Base-by-base conservation (phyloP, 2,329 filamentous ascomycete species). In the Ophiostoma populinum region DNA sequence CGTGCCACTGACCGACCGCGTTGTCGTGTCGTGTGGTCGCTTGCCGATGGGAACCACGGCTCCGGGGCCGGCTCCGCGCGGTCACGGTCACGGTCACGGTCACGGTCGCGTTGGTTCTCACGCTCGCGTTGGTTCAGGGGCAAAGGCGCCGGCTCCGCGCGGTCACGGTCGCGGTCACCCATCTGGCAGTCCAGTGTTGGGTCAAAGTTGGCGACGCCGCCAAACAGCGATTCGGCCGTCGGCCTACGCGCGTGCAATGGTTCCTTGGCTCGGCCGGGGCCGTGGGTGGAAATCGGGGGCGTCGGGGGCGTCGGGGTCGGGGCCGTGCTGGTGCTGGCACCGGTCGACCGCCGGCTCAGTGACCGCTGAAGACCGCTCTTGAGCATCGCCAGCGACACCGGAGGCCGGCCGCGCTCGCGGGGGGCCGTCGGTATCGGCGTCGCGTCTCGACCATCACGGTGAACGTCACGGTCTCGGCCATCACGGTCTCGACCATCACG, bases 181-280 rank as follows among this genome's bases (percentile, higher is more conserved):
- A 47, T n/a, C n/a, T n/a, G n/a, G n/a, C n/a, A 74, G 55, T 40
- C 82, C 7, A 85, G 52, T 4, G 85, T 54, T 1, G 80, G 77
- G 43, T 71, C 63, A 51, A 80, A 80, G 2, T 69, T 65, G 5
- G 76, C 77, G 34, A 80, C 75, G 46, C 57, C 71, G 61, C 63
- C 35, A 28, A 38, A 80, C 36, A 57, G 69, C 46, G 52, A 62
- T 40, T 65, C 61, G 24, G 66, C 63, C 3, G 59, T 47, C 2
- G 61, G 62, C 28, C 59, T 42, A 36, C 53, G 26, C 11, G 31
- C 20, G 13, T 54, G 22, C 19, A n/a, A n/a, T n/a, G n/a, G n/a
- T n/a, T n/a, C n/a, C n/a, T n/a, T n/a, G n/a, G n/a, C n/a, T n/a
- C n/a, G n/a, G n/a, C n/a, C n/a, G n/a, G n/a, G n/a, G n/a, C n/a